A percentile compares a stretch with the other conserved stretches of the same genome.
Evolutionary conservation across 176 grass and related monocot species (phyloP).

Genomic region (Rhynchospora tenuis): DNA sequence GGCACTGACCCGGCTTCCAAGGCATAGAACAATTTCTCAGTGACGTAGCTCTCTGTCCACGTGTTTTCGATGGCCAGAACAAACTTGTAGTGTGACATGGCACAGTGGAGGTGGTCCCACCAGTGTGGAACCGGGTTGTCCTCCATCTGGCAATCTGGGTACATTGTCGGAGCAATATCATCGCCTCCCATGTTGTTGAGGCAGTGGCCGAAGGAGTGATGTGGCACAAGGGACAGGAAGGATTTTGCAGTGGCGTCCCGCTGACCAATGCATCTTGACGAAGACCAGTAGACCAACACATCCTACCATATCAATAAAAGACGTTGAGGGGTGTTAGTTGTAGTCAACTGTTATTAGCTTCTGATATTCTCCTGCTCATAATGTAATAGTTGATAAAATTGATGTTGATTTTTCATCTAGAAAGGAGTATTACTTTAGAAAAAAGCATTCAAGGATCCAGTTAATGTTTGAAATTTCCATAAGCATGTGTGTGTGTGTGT

Average conservation of each 20-base stretch:
- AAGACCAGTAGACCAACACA: conserved; percentile 55
- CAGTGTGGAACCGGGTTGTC: conserved; percentile 29
- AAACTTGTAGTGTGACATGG: conserved; percentile 67
- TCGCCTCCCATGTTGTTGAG: conserved; percentile 47
- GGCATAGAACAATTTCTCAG: conserved; percentile 56
- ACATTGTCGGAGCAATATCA: conserved; percentile 31
- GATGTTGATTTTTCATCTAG: not conserved
- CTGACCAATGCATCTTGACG: conserved; percentile 38
- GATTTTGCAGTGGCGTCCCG: conserved; percentile 30
- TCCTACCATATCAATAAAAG: conserved; percentile 25
- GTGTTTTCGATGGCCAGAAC: conserved; percentile 61
- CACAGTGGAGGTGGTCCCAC: conserved; percentile 61
- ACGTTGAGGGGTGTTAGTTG: not conserved
- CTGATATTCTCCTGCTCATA: not conserved
- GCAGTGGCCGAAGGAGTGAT: conserved; percentile 47
- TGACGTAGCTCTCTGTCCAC: conserved; percentile 39
- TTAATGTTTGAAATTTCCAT: not conserved
- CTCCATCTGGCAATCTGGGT: conserved; percentile 36
- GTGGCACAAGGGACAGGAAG: conserved; percentile 29
- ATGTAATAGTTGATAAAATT: not conserved
- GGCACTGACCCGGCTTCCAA: conserved; percentile 46
- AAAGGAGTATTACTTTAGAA: not conserved
- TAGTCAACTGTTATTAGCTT: not conserved
- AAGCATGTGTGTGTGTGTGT: not conserved
- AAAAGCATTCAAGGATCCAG: not conserved